Conservation (phyloP, 345 rosid species). For the Brassica juncea region DNA sequence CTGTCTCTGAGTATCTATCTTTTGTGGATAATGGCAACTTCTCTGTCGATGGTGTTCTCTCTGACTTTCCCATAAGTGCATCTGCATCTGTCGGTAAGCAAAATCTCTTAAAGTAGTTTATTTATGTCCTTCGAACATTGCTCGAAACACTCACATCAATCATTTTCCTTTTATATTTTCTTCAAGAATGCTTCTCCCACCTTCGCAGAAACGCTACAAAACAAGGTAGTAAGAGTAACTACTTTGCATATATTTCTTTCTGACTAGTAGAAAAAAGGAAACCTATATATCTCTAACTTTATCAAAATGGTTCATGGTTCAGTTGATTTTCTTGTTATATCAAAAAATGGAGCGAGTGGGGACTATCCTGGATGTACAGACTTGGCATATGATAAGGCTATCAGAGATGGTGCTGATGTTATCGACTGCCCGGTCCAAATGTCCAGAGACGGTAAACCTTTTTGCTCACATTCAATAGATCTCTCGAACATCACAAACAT, state of each 20-base stretch:
- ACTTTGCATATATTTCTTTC: not conserved
- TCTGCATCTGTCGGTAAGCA: slow-evolving; percentile 64
- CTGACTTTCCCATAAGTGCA: slow-evolving; percentile 87
- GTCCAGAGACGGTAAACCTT: slow-evolving; percentile 67
- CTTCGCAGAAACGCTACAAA: slow-evolving; percentile 52
- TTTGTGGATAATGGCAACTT: slow-evolving; percentile 76
- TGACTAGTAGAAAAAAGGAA: not conserved
- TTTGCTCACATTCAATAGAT: slow-evolving; percentile 65
- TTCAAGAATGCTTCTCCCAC: slow-evolving; percentile 72
- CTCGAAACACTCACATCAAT: not conserved
- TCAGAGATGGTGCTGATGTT: slow-evolving; percentile 67
- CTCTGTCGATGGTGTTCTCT: slow-evolving; percentile 86
- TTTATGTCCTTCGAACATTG: not conserved
- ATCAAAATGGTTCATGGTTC: slow-evolving; percentile 22
- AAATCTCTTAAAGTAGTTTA: not conserved
- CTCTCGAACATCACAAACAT: slow-evolving; percentile 51
- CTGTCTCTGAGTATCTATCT: slow-evolving; percentile 62
- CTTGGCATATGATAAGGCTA: slow-evolving; percentile 69
- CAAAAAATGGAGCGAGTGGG: slow-evolving; percentile 89
- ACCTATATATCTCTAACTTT: not conserved
- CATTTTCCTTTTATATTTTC: not conserved
- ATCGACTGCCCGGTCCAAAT: slow-evolving; percentile 89
- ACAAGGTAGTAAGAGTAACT: slow-evolving; percentile 50
- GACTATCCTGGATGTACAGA: slow-evolving; percentile 89
- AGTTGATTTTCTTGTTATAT: slow-evolving; percentile 59